A percentile compares a stretch with the other conserved stretches of the same genome.
These are phyloP conservation scores for Pulveroboletus sp. DNA, from an alignment of 768 basidiomycete genomes.

Conservation along the genomic window DNA sequence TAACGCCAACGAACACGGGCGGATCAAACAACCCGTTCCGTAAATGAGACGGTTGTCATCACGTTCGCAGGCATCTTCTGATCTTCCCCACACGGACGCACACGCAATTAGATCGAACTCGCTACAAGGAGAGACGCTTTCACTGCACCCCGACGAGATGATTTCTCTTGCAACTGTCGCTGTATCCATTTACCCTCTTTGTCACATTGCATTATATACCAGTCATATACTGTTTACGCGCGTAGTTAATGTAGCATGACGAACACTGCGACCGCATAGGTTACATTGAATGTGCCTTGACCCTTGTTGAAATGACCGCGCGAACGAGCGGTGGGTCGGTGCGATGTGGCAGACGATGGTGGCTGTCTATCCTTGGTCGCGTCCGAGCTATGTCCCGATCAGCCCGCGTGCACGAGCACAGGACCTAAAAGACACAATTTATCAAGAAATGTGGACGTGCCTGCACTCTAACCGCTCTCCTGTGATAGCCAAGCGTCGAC, in stretches of 20 bases:
- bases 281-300: conserved; percentile 14
- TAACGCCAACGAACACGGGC: conserved; percentile 41
- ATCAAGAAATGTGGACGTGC: conserved; percentile 21
- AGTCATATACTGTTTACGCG: conserved; percentile 7
- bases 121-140: conserved; percentile 5
- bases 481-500: conserved; percentile 27
- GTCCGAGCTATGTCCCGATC: conserved; percentile 4
- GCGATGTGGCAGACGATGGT: conserved; percentile 11
- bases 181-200: conserved; percentile 13
- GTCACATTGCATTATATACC: conserved; percentile 12
- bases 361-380: conserved; percentile 11
- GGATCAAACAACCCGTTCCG: conserved; percentile 53
- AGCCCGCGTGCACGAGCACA: conserved; percentile 27
- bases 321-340: conserved; percentile 7
- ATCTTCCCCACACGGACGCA: conserved; percentile 25
- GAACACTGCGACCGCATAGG: not conserved
- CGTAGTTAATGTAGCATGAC: conserved; percentile 25
- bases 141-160: conserved; percentile 1
- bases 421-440: conserved; percentile 15
- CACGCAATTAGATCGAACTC: conserved; percentile 16
- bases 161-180: conserved; percentile 13
- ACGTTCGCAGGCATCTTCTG: conserved; percentile 7
- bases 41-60: conserved; percentile 28
- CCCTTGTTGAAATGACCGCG: conserved; percentile 24
- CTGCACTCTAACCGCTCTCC: conserved; percentile 17